A percentile compares a stretch with the other conserved stretches of the same genome.
Evolutionary conservation across 805 yeast genomes (phyloP).

Genomic region (Lipomyces orientalis): DNA sequence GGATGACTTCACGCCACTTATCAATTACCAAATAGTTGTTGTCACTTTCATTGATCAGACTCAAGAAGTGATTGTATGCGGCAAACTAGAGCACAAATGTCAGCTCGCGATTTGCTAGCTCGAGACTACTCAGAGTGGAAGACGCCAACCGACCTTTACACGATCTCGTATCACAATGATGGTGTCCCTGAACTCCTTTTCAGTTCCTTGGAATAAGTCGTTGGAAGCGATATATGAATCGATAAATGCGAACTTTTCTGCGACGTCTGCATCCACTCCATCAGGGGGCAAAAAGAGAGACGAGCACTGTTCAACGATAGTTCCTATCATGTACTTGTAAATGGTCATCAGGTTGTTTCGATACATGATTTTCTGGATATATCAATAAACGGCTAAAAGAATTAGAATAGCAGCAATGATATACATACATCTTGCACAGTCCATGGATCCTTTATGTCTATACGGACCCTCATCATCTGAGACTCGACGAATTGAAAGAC

Average conservation of each 20-base stretch:
- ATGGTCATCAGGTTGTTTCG: slow-evolving; percentile 14
- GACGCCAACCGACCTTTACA: slow-evolving; percentile 1
- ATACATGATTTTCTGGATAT: slow-evolving; percentile 13
- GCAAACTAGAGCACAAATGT: not conserved
- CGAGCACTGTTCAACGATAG: not conserved
- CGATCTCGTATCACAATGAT: not conserved
- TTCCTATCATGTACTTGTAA: slow-evolving; percentile 1
- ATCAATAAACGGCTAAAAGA: not conserved
- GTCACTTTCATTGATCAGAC: not conserved
- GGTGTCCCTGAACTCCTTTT: slow-evolving; percentile 16
- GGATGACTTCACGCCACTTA: slow-evolving; percentile 11
- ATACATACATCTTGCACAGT: slow-evolving; percentile 20
- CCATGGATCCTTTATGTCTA: slow-evolving; percentile 12
- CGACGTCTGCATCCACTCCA: not conserved
- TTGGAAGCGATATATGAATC: slow-evolving; percentile 20
- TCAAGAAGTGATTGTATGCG: slow-evolving; percentile 13
- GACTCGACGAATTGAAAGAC: slow-evolving; percentile 8
- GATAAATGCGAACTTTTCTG: slow-evolving; percentile 11
- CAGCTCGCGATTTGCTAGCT: not conserved
- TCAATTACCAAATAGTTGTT: not conserved
- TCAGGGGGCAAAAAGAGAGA: not conserved
- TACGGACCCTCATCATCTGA: not conserved
- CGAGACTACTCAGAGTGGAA: not conserved
- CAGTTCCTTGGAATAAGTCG: slow-evolving; percentile 19
- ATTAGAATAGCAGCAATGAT: not conserved